A percentile compares a stretch with the other conserved stretches of the same genome.
Evolutionary conservation across 2,329 filamentous ascomycete species (phyloP).

Genomic region (Fusarium kyushuense): DNA sequence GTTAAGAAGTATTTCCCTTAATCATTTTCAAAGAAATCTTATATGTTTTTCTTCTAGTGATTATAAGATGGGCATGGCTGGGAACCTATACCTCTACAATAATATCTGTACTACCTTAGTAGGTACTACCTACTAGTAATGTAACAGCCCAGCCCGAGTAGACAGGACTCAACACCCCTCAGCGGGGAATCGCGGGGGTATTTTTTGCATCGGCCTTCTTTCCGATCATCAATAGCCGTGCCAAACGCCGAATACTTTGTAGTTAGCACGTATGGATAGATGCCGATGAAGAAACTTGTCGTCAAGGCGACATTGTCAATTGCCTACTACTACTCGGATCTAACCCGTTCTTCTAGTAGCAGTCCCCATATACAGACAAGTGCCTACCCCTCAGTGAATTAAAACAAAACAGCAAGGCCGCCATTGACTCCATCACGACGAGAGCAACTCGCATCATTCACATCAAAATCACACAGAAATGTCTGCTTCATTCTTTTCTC

Average conservation of each 20-base stretch:
- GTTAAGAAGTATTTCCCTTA: not conserved
- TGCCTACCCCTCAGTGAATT: constrained; percentile 22
- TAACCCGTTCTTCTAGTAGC: not conserved
- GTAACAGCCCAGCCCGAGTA: no score
- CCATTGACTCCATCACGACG: not conserved
- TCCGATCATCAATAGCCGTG: constrained; percentile 18
- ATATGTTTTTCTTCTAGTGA: not conserved
- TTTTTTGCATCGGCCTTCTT: constrained; percentile 30
- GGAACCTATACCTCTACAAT: not conserved
- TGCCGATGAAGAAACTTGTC: constrained; percentile 6
- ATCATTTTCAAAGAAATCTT: not conserved
- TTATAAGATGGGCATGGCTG: not conserved
- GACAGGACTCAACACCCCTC: constrained; percentile 5
- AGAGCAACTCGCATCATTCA: not conserved
- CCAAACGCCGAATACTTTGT: not conserved
- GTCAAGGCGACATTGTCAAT: constrained; percentile 2
- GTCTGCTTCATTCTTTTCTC: constrained; percentile 62
- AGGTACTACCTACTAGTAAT: no score
- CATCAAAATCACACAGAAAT: constrained; percentile 43
- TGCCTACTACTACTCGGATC: not conserved
- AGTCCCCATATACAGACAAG: constrained; percentile 22
- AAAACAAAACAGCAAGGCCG: constrained; percentile 5
- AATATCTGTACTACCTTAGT: not conserved
- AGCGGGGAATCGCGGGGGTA: constrained; percentile 21
- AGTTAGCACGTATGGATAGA: not conserved